Base-by-base conservation (phyloP, 148 eudicot genomes). In the Camellia lanceoleosa region DNA sequence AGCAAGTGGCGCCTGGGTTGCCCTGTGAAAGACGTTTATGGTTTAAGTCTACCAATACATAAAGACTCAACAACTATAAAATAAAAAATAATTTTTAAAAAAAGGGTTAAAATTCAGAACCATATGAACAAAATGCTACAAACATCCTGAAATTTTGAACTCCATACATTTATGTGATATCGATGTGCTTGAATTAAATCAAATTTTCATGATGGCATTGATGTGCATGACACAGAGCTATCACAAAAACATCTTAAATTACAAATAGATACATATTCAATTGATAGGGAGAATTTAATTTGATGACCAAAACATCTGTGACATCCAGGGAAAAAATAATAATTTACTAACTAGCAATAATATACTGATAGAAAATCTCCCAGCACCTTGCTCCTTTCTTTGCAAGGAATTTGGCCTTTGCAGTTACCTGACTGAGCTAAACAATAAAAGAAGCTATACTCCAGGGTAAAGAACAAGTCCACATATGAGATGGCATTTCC, bases 1-100 rank as follows among this genome's bases (percentile, higher is more conserved):
- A 96, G 90, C 72, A 96, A 86, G 85, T 96, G 99, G 72, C 99
- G 95, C 84, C 93, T 90, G 59, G 99, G 99, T 85, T 96, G 99
- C 66, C 99, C 99, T 96, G 92, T 63, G 80, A 69, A 38, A 58
- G 62, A 88, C 59, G 18, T 73, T 59, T 18, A 54, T 4, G 42
- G 52, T 2, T 65, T n/a, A 65, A 51, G 13, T 66, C 56, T 18
- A 62, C 68, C 30, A 49, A 61, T 19, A 49, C 5, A 44, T 38
- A 66, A 49, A 49, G 52, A 49, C 52, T 7, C 6, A 49, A 49
- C 7, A 49, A 19, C 16, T n/a, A 7, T 10, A n/a, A 55, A 0
- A 20, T 54, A 52, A 49, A 9, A 73, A 20, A 59, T 5, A 20
- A 49, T 1, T 30, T 1, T 30, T 30, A 30, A 30, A 30, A 30